Evolutionary conservation across 2,329 filamentous ascomycete genomes (phyloP), one percentile per base, ranked within the genome.

Genomic region (Talaromyces rugulosus): DNA sequence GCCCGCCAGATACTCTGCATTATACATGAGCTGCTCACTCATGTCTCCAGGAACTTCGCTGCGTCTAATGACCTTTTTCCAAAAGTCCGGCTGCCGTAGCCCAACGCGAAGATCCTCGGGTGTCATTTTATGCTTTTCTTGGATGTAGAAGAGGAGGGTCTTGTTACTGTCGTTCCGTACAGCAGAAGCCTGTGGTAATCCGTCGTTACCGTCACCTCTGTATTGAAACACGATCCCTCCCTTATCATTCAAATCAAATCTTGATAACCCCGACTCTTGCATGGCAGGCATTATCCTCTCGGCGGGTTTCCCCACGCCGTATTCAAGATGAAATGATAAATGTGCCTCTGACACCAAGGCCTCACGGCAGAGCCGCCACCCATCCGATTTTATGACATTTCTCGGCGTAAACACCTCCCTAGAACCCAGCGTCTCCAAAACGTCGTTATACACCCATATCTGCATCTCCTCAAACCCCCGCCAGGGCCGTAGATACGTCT

Each of bases 1-100:
- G 0, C 63, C 60, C 1, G 62, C 56, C 5, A 72, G 60, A n/a
- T 54, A 61, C 44, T 58, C 62, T 12, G 23, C 23, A 16, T 58
- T 53, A 23, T 58, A 52, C 27, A n/a, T 30, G 23, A 50, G 28
- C 58, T 64, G 59, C 4, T 51, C 40, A 50, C 30, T 31, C 30
- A 61, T 55, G 3, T 23, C 23, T 23, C 23, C 23, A 23, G 23
- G 23, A 23, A 23, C 1, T 23, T 23, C 23, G 23, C 23, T 23
- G 23, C 23, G 23, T 23, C 23, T 23, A 23, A 57, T 12, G 6
- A 57, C 23, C 55, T 57, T 34, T 18, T 57, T 5, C 55, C 23
- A 34, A n/a, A 57, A 2, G 16, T 42, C 36, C 55, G 31, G 36
- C 30, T 40, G 2, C 6, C 31, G 55, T 14, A 54, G 51, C 16